Percentiles rank a stretch among this genome's conserved stretches.
Evolutionary conservation across 2,329 filamentous ascomycete genomes (phyloP).

Genomic region (Lasiodiplodia citricola): DNA sequence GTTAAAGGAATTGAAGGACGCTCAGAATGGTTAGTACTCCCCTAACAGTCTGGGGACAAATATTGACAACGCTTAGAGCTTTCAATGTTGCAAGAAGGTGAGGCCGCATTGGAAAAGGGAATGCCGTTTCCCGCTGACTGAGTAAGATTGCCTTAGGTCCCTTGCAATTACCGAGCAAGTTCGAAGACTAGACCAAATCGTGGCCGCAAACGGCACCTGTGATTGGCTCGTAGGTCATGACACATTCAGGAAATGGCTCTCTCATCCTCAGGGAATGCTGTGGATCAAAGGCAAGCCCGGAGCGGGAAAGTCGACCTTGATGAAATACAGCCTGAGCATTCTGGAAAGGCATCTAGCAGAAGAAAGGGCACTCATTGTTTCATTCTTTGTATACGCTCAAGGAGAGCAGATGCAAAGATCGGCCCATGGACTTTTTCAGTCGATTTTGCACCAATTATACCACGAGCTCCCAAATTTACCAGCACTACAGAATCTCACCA

Average conservation of each 20-base stretch:
- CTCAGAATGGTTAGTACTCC: background rate
- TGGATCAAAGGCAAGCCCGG: background rate
- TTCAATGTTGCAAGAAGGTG: background rate
- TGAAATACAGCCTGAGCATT: background rate
- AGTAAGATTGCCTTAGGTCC: background rate
- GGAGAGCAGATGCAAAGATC: background rate
- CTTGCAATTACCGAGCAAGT: background rate
- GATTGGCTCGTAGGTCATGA: background rate
- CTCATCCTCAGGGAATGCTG: background rate
- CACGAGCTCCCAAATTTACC: background rate
- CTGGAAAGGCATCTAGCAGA: background rate
- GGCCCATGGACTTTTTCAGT: background rate
- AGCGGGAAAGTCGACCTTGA: background rate
- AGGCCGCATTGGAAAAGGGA: background rate
- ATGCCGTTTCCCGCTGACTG: background rate
- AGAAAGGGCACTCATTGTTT: background rate
- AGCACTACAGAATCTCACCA: background rate
- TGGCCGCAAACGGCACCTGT: background rate
- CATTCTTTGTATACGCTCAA: background rate
- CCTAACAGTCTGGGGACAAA: fast-evolving
- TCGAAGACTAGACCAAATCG: background rate
- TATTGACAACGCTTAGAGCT: background rate
- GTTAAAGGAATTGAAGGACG: background rate
- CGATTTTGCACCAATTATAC: background rate
- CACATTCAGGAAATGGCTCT: background rate